Percentiles rank a stretch among this genome's conserved stretches.
phyloP scores from a whole-genome alignment of 257 asterid species.

The Echites panduratus region DNA sequence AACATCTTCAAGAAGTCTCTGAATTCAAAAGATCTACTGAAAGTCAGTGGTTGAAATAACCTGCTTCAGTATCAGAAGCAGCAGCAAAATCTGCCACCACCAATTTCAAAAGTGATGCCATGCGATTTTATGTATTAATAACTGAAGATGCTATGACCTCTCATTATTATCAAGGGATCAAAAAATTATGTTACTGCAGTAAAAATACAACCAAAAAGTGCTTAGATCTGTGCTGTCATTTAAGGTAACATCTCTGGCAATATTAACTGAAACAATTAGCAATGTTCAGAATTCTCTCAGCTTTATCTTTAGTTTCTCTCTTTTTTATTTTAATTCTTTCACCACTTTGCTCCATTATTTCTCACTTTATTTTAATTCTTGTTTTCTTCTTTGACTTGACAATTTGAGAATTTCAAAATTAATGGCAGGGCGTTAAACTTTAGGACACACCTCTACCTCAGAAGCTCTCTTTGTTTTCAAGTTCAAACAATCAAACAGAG shows the following conservation, averaged over 20 bases:
- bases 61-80: background rate
- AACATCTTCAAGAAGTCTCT: background rate
- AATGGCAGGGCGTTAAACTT: background rate
- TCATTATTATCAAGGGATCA: background rate
- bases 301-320: background rate
- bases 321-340: background rate
- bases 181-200: background rate
- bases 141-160: background rate
- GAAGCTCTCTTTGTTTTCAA: constrained; percentile 69
- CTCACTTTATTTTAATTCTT: no score
- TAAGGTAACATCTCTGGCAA: background rate
- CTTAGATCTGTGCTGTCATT: background rate
- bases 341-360: background rate
- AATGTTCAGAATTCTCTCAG: background rate
- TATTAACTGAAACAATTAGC: background rate
- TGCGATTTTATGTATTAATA: background rate
- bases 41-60: background rate
- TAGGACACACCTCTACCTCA: constrained; percentile 57
- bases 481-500: constrained; percentile 66
- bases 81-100: background rate
- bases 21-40: background rate
- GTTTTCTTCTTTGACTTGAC: background rate
- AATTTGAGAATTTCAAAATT: background rate
- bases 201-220: background rate
- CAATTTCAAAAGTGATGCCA: constrained; percentile 4